Evolutionary conservation across 345 rosid genomes (phyloP).

Genomic region (Noccaea bulbosa): DNA sequence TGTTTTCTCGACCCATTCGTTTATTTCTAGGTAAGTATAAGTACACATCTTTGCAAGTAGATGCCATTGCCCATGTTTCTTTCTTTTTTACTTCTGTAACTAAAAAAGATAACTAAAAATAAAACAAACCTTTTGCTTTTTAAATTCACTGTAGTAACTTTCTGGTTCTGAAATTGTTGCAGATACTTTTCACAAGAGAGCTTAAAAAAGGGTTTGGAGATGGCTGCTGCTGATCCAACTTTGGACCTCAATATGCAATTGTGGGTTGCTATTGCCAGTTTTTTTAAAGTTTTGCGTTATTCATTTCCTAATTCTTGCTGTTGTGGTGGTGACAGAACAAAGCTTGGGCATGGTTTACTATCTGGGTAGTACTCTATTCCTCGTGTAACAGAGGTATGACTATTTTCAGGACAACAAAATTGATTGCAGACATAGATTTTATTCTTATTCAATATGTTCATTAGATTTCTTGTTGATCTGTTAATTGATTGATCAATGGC

Average conservation of each 20-base stretch:
- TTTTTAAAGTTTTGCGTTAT: conserved; percentile 13
- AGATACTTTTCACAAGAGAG: conserved; percentile 74
- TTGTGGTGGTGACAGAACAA: conserved; percentile 63
- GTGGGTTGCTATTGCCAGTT: conserved; percentile 55
- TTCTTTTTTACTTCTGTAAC: conserved; percentile 3
- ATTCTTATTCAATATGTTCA: conserved; percentile 34
- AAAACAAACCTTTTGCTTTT: neutral
- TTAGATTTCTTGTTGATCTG: neutral
- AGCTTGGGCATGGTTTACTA: conserved; percentile 93
- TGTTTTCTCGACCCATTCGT: conserved; percentile 73
- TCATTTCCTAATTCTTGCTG: conserved; percentile 32
- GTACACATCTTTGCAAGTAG: conserved; percentile 18
- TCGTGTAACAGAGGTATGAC: conserved; percentile 57
- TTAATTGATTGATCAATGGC: conserved; percentile 14
- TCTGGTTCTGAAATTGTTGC: conserved; percentile 36
- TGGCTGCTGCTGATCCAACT: conserved; percentile 96
- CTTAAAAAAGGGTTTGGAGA: conserved; percentile 76
- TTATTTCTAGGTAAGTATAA: conserved; percentile 62
- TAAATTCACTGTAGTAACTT: conserved; percentile 19
- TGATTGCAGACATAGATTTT: conserved; percentile 22
- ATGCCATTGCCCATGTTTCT: conserved; percentile 23
- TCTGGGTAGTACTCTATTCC: conserved; percentile 94
- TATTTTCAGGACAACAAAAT: neutral
- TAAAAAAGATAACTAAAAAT: neutral
- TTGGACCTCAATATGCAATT: conserved; percentile 93